These are phyloP conservation scores for Lactarius hengduanensis DNA, from an alignment of 768 basidiomycete genomes.

Conservation along the genomic window DNA sequence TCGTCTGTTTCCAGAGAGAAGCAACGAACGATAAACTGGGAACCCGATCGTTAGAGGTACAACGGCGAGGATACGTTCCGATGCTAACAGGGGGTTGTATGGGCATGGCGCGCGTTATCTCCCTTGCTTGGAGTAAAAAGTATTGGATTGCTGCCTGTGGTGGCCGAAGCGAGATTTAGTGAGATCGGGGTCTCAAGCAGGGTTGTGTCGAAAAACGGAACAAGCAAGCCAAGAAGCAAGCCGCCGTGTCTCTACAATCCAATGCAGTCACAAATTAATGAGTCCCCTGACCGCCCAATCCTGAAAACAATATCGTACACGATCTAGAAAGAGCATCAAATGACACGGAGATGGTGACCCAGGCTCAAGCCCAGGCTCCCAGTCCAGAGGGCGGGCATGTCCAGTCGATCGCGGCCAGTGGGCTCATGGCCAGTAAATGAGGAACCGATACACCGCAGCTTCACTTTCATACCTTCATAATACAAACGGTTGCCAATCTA, in stretches of 20 bases:
- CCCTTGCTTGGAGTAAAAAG: background rate
- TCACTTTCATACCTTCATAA: too few species aligned
- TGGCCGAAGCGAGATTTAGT: conserved; percentile 5
- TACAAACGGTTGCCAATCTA: too few species aligned
- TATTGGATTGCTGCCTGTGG: background rate
- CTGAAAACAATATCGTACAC: background rate
- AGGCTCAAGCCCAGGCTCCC: too few species aligned
- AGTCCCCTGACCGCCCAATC: background rate
- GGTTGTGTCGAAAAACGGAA: background rate
- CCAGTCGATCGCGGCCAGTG: background rate
- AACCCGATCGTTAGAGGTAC: background rate
- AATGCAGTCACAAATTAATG: background rate
- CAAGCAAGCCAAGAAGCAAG: background rate
- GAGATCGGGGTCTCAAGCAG: too few species aligned
- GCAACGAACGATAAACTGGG: too few species aligned
- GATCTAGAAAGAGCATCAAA: background rate
- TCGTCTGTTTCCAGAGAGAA: background rate
- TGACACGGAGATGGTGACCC: conserved; percentile 1
- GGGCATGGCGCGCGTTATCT: background rate
- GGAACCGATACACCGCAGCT: too few species aligned
- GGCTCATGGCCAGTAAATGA: too few species aligned
- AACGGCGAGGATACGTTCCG: background rate
- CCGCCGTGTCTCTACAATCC: background rate
- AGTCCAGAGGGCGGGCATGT: background rate
- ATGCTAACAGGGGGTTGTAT: background rate